Evolutionary conservation across 2,329 filamentous ascomycete genomes (phyloP).

Genomic region (Diplodia corticola): DNA sequence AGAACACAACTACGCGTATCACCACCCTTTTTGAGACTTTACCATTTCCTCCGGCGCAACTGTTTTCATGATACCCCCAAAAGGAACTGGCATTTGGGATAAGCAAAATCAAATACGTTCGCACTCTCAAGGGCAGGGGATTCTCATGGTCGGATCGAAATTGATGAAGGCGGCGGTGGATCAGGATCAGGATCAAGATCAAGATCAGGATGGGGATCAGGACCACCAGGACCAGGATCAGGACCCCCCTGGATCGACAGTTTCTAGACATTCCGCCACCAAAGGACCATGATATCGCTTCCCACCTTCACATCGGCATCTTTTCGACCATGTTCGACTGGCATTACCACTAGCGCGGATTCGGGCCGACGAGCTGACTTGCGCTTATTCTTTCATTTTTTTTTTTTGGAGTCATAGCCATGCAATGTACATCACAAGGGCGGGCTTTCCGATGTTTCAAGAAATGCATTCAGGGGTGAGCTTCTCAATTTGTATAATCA

Average conservation of each 20-base stretch:
- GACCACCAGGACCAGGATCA: no score
- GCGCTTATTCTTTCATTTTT: neutral
- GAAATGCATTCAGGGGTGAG: neutral
- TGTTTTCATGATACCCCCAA: constrained; percentile 23
- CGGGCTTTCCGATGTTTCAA: neutral
- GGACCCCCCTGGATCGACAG: neutral
- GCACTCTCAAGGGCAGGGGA: neutral
- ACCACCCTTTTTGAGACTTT: constrained; percentile 16
- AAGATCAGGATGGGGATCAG: no score
- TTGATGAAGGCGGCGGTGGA: neutral
- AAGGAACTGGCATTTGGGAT: constrained; percentile 14
- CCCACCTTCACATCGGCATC: neutral
- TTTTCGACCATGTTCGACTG: neutral
- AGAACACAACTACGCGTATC: constrained; percentile 14
- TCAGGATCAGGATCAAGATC: no score
- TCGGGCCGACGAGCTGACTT: neutral
- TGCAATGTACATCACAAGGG: neutral
- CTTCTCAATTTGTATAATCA: neutral
- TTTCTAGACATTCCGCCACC: neutral
- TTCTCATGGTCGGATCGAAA: neutral
- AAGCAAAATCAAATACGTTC: neutral
- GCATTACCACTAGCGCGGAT: neutral
- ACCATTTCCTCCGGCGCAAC: constrained; percentile 10
- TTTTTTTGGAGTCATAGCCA: neutral
- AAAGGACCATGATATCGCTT: neutral